phyloP scores from a whole-genome alignment of 164 flowering plant genomes.

The Dillenia suffruticosa region DNA sequence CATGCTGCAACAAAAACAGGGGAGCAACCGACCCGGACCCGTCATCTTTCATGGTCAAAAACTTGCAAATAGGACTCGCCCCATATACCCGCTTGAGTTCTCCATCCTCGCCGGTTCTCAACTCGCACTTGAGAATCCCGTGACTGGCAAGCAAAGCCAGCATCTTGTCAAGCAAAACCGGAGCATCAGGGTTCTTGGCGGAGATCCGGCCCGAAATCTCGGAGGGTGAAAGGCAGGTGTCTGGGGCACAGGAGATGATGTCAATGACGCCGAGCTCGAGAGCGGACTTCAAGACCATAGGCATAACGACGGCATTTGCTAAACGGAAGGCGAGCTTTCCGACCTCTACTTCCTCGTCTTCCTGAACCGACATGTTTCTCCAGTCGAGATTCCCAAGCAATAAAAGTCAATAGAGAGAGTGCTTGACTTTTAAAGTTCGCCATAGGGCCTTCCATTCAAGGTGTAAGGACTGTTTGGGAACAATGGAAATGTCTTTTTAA shows the following conservation, averaged over 20 bases:
- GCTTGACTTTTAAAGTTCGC: too few relatives aligned
- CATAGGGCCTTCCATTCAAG: too few relatives aligned
- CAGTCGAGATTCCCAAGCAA: too few relatives aligned
- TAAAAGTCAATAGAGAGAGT: too few relatives aligned
- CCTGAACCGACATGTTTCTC: not conserved
- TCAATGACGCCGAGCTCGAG: conserved; percentile 24
- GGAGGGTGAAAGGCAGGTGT: conserved; percentile 13
- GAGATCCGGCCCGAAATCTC: conserved; percentile 14
- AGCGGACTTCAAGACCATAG: conserved; percentile 23
- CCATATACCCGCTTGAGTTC: conserved; percentile 15
- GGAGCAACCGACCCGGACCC: conserved; percentile 16
- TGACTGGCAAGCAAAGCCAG: conserved; percentile 19
- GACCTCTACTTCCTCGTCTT: conserved; percentile 5
- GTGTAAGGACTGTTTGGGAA: too few relatives aligned
- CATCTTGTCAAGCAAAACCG: conserved; percentile 19
- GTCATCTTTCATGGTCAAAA: conserved; percentile 6
- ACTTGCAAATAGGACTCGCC: conserved; percentile 21
- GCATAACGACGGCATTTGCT: conserved; percentile 15
- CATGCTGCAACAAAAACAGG: conserved; percentile 11
- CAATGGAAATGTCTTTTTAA: too few relatives aligned
- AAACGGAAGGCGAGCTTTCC: conserved; percentile 12
- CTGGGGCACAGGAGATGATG: conserved; percentile 6
- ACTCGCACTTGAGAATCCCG: conserved; percentile 14
- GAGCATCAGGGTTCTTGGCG: conserved; percentile 17
- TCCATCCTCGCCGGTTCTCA: conserved; percentile 6